Evolutionary conservation across 2,329 filamentous ascomycete genomes (phyloP).

Genomic region (Curvularia verruculosa): DNA sequence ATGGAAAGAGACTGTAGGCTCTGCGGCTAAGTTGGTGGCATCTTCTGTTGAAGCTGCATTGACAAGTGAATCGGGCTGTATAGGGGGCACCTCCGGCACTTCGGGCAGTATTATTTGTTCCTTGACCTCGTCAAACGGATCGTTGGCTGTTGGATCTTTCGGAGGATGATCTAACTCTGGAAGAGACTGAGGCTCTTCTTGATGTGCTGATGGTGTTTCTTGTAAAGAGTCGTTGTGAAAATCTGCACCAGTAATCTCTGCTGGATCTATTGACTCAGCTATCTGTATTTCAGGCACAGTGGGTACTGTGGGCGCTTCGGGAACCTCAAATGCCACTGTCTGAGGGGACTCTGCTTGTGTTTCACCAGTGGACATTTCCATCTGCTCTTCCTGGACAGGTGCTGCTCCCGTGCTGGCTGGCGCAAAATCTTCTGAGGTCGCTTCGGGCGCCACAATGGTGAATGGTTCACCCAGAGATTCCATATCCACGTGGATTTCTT

Average conservation of each 20-base stretch:
- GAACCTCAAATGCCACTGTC: background rate
- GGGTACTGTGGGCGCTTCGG: background rate
- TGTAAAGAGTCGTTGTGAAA: background rate
- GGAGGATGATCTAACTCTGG: background rate
- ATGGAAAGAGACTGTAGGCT: background rate
- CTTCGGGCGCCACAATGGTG: background rate
- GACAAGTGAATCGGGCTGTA: background rate
- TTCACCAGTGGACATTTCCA: background rate
- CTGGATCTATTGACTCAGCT: slow-evolving; percentile 4
- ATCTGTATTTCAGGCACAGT: slow-evolving; percentile 1
- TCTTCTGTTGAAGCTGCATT: slow-evolving; percentile 2
- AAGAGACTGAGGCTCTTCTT: background rate
- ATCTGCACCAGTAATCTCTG: background rate
- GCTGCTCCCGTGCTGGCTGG: background rate
- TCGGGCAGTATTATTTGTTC: slow-evolving; percentile 2
- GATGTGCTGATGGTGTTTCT: background rate
- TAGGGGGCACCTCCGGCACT: background rate
- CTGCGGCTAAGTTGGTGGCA: slow-evolving; percentile 1
- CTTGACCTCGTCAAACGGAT: slow-evolving; percentile 14
- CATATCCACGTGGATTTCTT: background rate
- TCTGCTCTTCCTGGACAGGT: slow-evolving; percentile 3
- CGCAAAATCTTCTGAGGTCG: slow-evolving; percentile 3
- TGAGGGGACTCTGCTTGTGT: slow-evolving; percentile 7
- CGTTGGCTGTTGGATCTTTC: slow-evolving; percentile 5
- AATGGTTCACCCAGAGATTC: background rate